phyloP scores from a whole-genome alignment of 805 yeast species.

The Candida sithepensis region DNA sequence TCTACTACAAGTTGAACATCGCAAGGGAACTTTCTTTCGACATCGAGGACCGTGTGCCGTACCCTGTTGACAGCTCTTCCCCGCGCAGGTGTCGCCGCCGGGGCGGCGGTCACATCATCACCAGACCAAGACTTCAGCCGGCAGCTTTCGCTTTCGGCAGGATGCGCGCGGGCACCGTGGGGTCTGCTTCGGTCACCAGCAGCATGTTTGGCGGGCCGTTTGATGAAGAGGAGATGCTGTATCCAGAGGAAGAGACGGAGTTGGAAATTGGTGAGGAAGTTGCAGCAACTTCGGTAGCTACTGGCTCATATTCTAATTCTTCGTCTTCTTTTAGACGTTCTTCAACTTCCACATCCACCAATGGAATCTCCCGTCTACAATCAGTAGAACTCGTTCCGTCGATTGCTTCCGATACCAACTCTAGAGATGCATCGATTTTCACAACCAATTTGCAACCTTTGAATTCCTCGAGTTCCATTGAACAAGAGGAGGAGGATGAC shows the following conservation, averaged over 20 bases:
- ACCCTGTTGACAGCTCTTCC: conserved; percentile 28
- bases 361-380: neutral
- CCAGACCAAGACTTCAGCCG: too few relatives aligned
- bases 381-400: neutral
- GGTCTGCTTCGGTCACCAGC: neutral
- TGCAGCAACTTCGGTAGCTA: too few relatives aligned
- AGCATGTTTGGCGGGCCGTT: neutral
- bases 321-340: too few relatives aligned
- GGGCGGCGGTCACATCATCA: neutral
- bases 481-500: neutral
- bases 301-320: too few relatives aligned
- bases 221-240: conserved; percentile 1
- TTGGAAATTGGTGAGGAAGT: neutral
- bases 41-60: conserved; percentile 22
- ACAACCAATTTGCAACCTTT: neutral
- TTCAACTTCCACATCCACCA: too few relatives aligned
- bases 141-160: neutral
- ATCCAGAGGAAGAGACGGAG: neutral
- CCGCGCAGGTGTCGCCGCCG: conserved; percentile 25
- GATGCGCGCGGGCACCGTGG: neutral
- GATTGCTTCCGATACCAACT: neutral
- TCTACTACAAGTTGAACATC: conserved; percentile 31
- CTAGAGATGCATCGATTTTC: neutral
- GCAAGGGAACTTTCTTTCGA: conserved; percentile 32
- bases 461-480: neutral